Percentiles rank a stretch among this genome's conserved stretches.
Conservation (phyloP, 78 protist genomes). For the Emiliania huxleyi region DNA sequence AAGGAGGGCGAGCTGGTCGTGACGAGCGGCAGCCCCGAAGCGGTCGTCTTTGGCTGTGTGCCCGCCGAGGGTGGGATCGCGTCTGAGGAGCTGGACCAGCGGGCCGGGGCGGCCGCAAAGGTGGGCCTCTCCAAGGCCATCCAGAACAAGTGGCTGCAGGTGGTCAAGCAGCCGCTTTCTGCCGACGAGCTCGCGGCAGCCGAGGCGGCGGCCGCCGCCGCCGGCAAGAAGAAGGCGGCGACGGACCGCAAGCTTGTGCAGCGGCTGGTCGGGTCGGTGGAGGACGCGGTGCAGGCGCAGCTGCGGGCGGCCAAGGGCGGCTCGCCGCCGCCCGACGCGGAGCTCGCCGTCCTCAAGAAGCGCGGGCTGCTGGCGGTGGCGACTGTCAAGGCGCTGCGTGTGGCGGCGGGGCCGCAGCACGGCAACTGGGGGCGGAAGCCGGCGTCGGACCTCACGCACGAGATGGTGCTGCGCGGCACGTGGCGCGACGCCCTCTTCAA, state of each 20-base stretch:
- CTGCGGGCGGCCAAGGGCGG: background rate
- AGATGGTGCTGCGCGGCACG: conserved; percentile 30
- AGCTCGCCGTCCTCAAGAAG: conserved; percentile 41
- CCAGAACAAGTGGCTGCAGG: background rate
- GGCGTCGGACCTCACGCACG: conserved; percentile 43
- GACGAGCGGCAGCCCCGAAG: conserved; percentile 45
- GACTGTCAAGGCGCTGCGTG: background rate
- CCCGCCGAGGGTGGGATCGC: background rate
- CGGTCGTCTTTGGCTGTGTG: background rate
- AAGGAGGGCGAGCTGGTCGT: conserved; percentile 14
- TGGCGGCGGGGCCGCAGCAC: background rate
- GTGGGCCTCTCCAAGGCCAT: background rate
- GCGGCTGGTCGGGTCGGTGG: background rate
- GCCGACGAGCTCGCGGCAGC: background rate
- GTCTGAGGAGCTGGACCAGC: background rate
- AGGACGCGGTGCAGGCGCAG: background rate
- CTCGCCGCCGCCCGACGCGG: background rate
- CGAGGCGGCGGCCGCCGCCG: background rate
- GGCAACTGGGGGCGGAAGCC: background rate
- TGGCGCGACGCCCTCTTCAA: conserved; percentile 54
- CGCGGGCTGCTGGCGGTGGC: conserved; percentile 19
- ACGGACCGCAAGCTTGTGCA: background rate
- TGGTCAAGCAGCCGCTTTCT: background rate
- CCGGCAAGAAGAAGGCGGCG: background rate
- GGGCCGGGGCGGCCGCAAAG: background rate